Evolutionary conservation across 345 rosid species (phyloP).

Genomic region (Gossypium australe): DNA sequence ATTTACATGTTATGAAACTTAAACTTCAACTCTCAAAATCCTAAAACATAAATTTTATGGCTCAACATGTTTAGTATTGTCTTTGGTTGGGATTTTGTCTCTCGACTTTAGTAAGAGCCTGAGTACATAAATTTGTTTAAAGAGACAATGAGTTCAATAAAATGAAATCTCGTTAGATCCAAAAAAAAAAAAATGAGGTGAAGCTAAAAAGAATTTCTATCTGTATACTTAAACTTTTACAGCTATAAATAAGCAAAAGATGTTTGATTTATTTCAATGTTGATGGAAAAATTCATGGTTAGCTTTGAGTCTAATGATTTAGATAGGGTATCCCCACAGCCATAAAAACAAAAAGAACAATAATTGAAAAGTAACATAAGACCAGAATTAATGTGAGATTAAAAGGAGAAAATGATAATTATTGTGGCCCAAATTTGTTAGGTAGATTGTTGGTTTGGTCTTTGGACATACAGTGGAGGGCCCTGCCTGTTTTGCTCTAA

Average conservation of each 20-base stretch:
- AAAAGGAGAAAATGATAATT: not conserved
- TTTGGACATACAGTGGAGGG: not conserved
- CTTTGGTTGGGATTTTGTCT: fast-evolving
- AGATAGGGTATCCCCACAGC: too few species aligned
- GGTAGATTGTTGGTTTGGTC: not conserved
- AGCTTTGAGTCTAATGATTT: not conserved
- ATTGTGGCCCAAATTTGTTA: not conserved
- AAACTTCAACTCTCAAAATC: too few species aligned
- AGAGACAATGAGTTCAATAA: fast-evolving
- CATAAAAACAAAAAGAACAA: not conserved
- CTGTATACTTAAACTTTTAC: too few species aligned
- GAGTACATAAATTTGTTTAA: too few species aligned
- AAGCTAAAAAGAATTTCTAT: too few species aligned
- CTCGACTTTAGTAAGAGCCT: too few species aligned
- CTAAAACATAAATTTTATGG: too few species aligned
- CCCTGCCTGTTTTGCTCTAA: not conserved
- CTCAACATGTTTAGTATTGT: too few species aligned
- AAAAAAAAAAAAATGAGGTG: too few species aligned
- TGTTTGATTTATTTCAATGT: not conserved
- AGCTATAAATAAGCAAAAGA: too few species aligned
- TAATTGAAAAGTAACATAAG: not conserved
- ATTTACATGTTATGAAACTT: too few species aligned
- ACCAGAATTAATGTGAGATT: not conserved
- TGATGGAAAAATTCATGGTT: not conserved
- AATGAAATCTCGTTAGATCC: too few species aligned